Percentiles rank a stretch among this genome's conserved stretches.
phyloP scores from a whole-genome alignment of 2,329 filamentous ascomycete species.

The Arachnomyces sp. region DNA sequence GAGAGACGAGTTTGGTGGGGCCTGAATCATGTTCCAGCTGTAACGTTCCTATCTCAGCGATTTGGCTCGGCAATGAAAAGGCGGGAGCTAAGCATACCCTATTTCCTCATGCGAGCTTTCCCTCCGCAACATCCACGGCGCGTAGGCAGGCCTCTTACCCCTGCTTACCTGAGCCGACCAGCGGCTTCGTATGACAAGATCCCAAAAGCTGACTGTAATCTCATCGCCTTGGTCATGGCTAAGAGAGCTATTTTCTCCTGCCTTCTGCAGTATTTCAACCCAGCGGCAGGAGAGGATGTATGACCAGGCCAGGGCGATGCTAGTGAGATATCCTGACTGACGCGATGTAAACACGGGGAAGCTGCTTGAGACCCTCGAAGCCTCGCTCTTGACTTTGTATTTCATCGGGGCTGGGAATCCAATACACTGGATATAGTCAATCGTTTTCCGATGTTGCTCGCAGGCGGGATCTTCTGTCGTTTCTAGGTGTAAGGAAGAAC shows the following conservation, averaged over 20 bases:
- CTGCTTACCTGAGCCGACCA: slow-evolving; percentile 6
- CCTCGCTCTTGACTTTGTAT: not conserved
- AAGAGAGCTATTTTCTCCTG: slow-evolving; percentile 9
- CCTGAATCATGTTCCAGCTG: slow-evolving; percentile 1
- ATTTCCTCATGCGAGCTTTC: not conserved
- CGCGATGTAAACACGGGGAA: too few species aligned
- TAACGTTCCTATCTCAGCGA: not conserved
- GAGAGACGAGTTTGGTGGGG: slow-evolving; percentile 7
- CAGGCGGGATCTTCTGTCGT: not conserved
- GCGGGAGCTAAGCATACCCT: slow-evolving; percentile 4
- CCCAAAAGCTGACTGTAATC: slow-evolving; percentile 7
- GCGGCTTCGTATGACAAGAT: slow-evolving; percentile 6
- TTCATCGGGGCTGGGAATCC: slow-evolving; percentile 1
- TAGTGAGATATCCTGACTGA: too few species aligned
- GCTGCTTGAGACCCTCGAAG: too few species aligned
- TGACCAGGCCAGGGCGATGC: slow-evolving; percentile 13
- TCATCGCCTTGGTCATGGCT: slow-evolving; percentile 7
- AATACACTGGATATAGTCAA: slow-evolving; percentile 4
- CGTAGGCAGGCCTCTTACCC: not conserved
- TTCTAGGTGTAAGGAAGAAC: not conserved
- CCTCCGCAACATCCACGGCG: slow-evolving; percentile 5
- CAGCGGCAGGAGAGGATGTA: slow-evolving; percentile 18
- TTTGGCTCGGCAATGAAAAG: too few species aligned
- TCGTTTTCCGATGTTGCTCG: not conserved
- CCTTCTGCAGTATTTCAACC: slow-evolving; percentile 14